Base-by-base conservation (phyloP, 2,329 filamentous ascomycete genomes). In the Dryadomyces quercivorus region DNA sequence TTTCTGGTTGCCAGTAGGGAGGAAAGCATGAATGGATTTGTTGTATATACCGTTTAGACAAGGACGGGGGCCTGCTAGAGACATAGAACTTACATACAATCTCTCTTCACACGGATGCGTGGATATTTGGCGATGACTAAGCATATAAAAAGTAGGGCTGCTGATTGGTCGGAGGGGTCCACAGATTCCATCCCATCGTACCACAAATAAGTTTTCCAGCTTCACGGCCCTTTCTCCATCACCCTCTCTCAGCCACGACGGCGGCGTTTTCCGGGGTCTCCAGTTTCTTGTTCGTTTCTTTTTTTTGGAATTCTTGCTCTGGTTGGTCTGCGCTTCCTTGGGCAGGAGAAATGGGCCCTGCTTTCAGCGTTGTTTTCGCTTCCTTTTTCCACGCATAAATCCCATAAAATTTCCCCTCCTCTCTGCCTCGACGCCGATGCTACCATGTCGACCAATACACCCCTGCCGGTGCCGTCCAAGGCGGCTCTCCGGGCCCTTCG, bases 401-500 rank as follows among this genome's bases (percentile, higher is more conserved):
- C 43, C 4, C 12, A 5, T 20, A 4, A 9, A 5, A 7, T 26
- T 40, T n/a, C 42, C 20, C 18, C n/a, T 36, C 13, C 42, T 52
- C 47, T 21, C 12, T 12, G n/a, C 26, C 50, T 2, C n/a, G 38
- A 26, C 15, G 10, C 50, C n/a, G 8, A 46, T 22, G 34, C 34
- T 38, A 52, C 54, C 59, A 67, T 68, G 65, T 62, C 65, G 52
- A 21, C 58, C 20, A 56, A 51, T 16, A 59, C 68, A 43, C 66
- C 66, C 55, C 63, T 72, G 43, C 70, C 69, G 57, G 68, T 72
- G 50, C 72, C 72, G 53, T 74, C 72, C 56, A 72, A 71, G 64
- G 69, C 69, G 54, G 71, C 71, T 59, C 62, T 75, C 59, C 71
- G 70, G 61, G 67, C 70, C 26, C 66, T 75, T 51, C 70, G 71